phyloP scores from a whole-genome alignment of 140 eudicot species.

The Stevia rebaudiana region DNA sequence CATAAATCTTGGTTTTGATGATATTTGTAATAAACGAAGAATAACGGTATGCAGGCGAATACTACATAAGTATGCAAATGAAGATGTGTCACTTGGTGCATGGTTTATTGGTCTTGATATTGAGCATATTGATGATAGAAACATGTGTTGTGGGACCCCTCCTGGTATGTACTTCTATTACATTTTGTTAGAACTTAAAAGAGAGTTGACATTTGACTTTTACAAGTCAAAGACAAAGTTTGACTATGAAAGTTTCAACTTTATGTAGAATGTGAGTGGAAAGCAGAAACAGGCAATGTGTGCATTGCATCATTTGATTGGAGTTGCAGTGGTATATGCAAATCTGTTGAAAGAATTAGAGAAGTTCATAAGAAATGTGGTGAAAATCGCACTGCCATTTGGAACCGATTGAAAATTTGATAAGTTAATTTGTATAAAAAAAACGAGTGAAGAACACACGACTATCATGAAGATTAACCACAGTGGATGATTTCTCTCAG shows the following conservation, averaged over 20 bases:
- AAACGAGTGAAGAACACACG: background rate
- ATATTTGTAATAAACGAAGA: background rate
- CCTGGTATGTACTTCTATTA: constrained; percentile 32
- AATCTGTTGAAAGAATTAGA: constrained; percentile 47
- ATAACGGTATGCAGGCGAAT: constrained; percentile 30
- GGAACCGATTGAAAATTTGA: constrained; percentile 25
- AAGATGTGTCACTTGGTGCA: constrained; percentile 61
- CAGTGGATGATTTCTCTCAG: background rate
- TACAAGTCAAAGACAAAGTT: background rate
- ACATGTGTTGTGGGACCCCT: constrained; percentile 70
- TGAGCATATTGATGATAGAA: constrained; percentile 56
- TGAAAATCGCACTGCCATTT: constrained; percentile 28
- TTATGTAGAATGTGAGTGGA: constrained; percentile 51
- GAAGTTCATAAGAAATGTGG: constrained; percentile 50
- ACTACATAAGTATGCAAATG: constrained; percentile 59
- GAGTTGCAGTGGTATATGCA: constrained; percentile 66
- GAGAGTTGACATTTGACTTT: constrained; percentile 4
- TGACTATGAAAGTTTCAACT: constrained; percentile 6
- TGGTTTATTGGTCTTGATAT: constrained; percentile 65
- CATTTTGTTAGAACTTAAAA: background rate
- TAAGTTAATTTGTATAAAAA: background rate
- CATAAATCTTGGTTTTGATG: background rate
- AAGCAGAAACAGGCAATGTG: constrained; percentile 47
- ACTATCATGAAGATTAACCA: background rate
- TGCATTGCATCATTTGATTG: constrained; percentile 58